Evolutionary conservation across 441 rosid genomes (phyloP).

Genomic region (Gossypium aridum): DNA sequence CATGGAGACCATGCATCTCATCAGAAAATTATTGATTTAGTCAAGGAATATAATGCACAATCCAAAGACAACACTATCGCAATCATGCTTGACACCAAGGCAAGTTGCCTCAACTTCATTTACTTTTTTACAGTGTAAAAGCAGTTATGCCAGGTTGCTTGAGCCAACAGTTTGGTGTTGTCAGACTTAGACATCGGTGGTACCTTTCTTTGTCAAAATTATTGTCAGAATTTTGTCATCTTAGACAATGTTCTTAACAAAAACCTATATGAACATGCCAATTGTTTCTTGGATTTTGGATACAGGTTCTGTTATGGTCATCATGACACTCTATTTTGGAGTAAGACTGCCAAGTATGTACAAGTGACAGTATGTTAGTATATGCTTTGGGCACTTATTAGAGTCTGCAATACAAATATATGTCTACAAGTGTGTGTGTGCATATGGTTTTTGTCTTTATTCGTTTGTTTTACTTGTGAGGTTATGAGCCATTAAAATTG

Average conservation of each 20-base stretch:
- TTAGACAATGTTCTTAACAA: neutral
- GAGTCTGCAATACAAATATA: neutral
- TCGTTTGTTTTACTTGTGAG: neutral
- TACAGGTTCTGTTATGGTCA: neutral
- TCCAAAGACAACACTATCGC: constrained; percentile 84
- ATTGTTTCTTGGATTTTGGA: neutral
- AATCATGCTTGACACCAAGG: constrained; percentile 98
- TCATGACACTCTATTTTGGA: neutral
- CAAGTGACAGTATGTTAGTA: neutral
- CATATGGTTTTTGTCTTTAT: neutral
- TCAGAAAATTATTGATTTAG: constrained; percentile 88
- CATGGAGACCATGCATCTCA: constrained; percentile 98
- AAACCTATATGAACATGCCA: neutral
- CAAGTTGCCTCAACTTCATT: constrained; percentile 10
- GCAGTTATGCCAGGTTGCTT: neutral
- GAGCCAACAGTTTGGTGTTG: neutral
- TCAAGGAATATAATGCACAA: constrained; percentile 92
- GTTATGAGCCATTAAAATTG: neutral
- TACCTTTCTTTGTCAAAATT: neutral
- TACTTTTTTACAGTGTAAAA: neutral
- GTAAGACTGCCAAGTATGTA: neutral
- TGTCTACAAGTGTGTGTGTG: neutral
- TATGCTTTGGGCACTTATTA: neutral
- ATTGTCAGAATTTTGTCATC: neutral
- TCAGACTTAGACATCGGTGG: neutral